A percentile compares a stretch with the other conserved stretches of the same genome.
Evolutionary conservation across 2,329 filamentous ascomycete genomes (phyloP).

Genomic region (Achaetomium macrosporum): DNA sequence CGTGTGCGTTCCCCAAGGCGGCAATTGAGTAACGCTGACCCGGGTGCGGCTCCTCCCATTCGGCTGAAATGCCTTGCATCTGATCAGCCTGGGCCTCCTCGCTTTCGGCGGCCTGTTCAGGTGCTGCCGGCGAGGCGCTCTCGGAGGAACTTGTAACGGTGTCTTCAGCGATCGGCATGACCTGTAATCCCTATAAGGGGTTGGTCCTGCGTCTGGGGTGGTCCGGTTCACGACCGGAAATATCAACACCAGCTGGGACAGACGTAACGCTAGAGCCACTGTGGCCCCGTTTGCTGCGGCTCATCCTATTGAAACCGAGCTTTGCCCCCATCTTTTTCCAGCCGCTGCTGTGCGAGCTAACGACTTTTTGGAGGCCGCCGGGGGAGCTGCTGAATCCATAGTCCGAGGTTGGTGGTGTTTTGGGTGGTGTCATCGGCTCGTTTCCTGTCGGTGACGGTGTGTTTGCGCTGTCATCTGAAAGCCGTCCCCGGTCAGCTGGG

Average conservation of each 20-base stretch:
- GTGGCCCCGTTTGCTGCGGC: slow-evolving; percentile 40
- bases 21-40: slow-evolving; percentile 37
- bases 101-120: slow-evolving; percentile 6
- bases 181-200: slow-evolving; percentile 54
- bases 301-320: slow-evolving; percentile 52
- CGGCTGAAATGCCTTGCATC: slow-evolving; percentile 22
- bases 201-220: slow-evolving; percentile 31
- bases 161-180: slow-evolving; percentile 44
- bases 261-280: slow-evolving; percentile 32
- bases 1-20: slow-evolving; percentile 24
- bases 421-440: slow-evolving; percentile 69
- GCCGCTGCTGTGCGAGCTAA: slow-evolving; percentile 50
- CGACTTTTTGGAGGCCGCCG: slow-evolving; percentile 48
- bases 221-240: slow-evolving; percentile 32
- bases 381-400: slow-evolving; percentile 48
- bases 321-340: slow-evolving; percentile 62
- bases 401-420: slow-evolving; percentile 60
- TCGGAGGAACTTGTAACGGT: slow-evolving; percentile 27
- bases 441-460: slow-evolving; percentile 49
- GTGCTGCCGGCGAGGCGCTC: slow-evolving; percentile 17
- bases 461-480: slow-evolving; percentile 61
- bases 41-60: slow-evolving; percentile 43
- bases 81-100: slow-evolving; percentile 17
- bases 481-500: slow-evolving; percentile 39
- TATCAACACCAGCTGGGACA: slow-evolving; percentile 33